Base-by-base conservation (phyloP, 805 yeast species). In the Ogataea sp. region DNA sequence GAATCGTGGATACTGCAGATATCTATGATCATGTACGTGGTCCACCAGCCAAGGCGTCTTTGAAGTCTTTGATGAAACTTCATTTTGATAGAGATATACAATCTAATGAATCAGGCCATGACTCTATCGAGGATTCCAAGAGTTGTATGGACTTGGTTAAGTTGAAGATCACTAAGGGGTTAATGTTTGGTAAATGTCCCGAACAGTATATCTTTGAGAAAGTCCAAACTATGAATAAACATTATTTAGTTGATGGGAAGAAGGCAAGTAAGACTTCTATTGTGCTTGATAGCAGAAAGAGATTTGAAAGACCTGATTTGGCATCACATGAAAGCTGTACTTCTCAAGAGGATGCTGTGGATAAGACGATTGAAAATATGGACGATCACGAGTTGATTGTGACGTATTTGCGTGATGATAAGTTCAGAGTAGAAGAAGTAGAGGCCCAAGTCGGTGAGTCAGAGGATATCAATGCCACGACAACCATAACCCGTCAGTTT, bases 1-100 rank as follows among this genome's bases (percentile, higher is more conserved):
- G 61, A 14, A 69, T 89, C 20, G 75, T 90, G 13, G 98, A 90
- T 59, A 90, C 97, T 0, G 69, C 96, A 0, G 48, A 83, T 1
- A 64, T 81, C 10, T 83, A 65, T 59, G 87, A 87, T 39, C 96
- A 88, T 55, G 72, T 75, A n/a, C 68, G 83, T 26, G 97, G 97
- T 0, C 81, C 81, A 0, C 95, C 95, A 0, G 70, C 70, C 44
- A 83, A 79, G 52, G 90, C 96, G 2, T 73, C 95, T 0, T 67
- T 90, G 43, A 80, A 73, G 53, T 79, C 79, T 66, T 65, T 93
- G n/a, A 68, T 88, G 2, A 60, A 67, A 10, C 71, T 68, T 41
- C 74, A 69, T 53, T 61, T 89, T 29, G 59, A 67, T 16, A 61
- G 71, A 37, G 62, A 57, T 0, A 90, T 90, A 38, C 97, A 93